Base-by-base conservation (phyloP, 2,329 filamentous ascomycete species). In the Claviceps citrina region DNA sequence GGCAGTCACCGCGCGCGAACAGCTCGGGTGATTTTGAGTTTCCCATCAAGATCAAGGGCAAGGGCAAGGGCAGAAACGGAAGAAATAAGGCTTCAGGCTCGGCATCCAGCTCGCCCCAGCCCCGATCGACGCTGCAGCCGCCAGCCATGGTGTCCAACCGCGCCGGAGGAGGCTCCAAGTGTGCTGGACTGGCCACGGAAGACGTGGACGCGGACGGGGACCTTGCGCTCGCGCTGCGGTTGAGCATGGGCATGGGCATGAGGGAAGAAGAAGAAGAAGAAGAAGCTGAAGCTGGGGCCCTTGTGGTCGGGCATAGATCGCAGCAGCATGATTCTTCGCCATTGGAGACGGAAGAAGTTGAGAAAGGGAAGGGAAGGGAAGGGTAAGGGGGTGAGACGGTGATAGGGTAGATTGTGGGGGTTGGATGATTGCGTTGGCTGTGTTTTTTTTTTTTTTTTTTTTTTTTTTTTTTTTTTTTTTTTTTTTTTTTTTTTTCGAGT, bases 181-280 rank as follows among this genome's bases (percentile, higher is more conserved):
- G 15, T 25, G 2, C 5, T 7, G 10, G 24, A 5, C 32, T 43
- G 1, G 43, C 49, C 2, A 44, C 44, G 0, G 56, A 57, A 10
- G 72, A 76, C 34, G 71, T 72, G 38, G 76, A 79, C 47, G 56
- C 57, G 10, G 72, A 76, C 34, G 71, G 72, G 38, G 76, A 79
- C 47, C 47, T 80, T 35, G 71, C 76, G 39, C 60, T 77, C 27
- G 76, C 76, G 2, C 54, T 80, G 36, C 66, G 67, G 44, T 58
- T 80, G 18, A 81, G 76, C 47, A 59, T 78, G 47, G 8, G 22
- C 22, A 5, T 24, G n/a, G n/a, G n/a, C n/a, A n/a, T n/a, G n/a
- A n/a, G n/a, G n/a, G n/a, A n/a, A n/a, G n/a, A n/a, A n/a, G n/a
- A n/a, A 24, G 66, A 71, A 31, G 72, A 78, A 45, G 66, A 70